These are phyloP conservation scores for Fusarium domesticum DNA, from an alignment of 2,329 filamentous ascomycete species.

Conservation along the genomic window DNA sequence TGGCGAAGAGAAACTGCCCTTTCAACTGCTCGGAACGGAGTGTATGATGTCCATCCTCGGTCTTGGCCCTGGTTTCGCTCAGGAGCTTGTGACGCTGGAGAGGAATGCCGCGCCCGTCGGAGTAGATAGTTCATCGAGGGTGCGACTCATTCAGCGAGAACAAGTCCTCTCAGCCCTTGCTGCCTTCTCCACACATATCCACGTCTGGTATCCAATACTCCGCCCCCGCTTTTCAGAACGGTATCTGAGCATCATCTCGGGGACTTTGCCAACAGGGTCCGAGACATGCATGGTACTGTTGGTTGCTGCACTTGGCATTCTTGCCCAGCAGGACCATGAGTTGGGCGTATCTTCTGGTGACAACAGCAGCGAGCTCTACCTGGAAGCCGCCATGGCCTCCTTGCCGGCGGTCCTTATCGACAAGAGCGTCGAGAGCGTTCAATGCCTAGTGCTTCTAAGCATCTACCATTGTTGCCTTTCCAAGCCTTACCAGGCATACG, in stretches of 20 bases:
- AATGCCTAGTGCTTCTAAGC: conserved; percentile 2
- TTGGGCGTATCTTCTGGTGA: not conserved
- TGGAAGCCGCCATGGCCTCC: conserved; percentile 2
- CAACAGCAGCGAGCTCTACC: conserved; percentile 1
- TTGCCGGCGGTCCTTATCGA: conserved; percentile 1
- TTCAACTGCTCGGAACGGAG: conserved; percentile 2
- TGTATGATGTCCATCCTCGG: conserved; percentile 3
- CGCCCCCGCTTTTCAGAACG: conserved; percentile 2
- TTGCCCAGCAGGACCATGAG: conserved; percentile 2
- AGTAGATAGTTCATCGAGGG: conserved; percentile 1
- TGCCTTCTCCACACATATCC: conserved; percentile 7
- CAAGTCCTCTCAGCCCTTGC: conserved; percentile 6
- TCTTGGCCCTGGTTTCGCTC: conserved; percentile 2
- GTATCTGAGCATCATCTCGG: conserved; percentile 1
- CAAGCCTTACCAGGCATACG: conserved; percentile 3
- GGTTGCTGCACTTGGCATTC: conserved; percentile 1
- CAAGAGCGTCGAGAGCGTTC: conserved; percentile 1
- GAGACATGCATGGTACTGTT: conserved; percentile 1
- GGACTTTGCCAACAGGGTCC: not conserved
- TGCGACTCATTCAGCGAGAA: conserved; percentile 4
- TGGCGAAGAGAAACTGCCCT: conserved; percentile 2
- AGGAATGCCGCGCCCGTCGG: not conserved
- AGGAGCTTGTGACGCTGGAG: conserved; percentile 1
- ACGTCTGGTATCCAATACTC: conserved; percentile 7
- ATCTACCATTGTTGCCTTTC: conserved; percentile 3